Evolutionary conservation across 2,329 filamentous ascomycete genomes (phyloP).

Genomic region (Pseudopithomyces maydicus): DNA sequence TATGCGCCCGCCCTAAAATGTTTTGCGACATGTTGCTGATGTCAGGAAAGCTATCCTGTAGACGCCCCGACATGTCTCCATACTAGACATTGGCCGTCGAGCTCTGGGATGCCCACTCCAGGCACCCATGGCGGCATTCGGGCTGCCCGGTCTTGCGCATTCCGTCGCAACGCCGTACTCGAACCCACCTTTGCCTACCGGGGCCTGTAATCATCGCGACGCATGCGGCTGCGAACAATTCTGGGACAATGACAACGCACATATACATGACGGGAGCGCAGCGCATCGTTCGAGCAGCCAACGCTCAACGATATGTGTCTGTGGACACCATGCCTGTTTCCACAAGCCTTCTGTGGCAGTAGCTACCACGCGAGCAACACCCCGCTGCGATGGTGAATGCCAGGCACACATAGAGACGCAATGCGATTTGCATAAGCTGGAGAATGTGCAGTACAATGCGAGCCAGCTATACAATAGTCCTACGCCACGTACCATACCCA

Average conservation of each 20-base stretch:
- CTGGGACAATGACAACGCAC: conserved; percentile 48
- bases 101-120: conserved; percentile 38
- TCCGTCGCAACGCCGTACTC: conserved; percentile 20
- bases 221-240: conserved; percentile 61
- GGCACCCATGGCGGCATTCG: conserved; percentile 43
- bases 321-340: conserved; percentile 63
- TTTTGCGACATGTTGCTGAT: conserved; percentile 30
- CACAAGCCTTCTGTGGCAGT: conserved; percentile 40
- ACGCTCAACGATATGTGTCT: conserved; percentile 55
- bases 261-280: conserved; percentile 35
- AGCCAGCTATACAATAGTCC: conserved; percentile 4
- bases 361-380: conserved; percentile 9
- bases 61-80: conserved; percentile 33
- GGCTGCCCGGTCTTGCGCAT: conserved; percentile 27
- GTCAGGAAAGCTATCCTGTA: conserved; percentile 22
- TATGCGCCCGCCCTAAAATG: conserved; percentile 32
- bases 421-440: conserved; percentile 18
- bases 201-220: conserved; percentile 59
- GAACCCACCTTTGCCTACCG: conserved; percentile 51
- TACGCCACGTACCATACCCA: conserved; percentile 3
- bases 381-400: conserved; percentile 20
- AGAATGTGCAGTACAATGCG: conserved; percentile 11
- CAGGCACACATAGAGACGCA: conserved; percentile 17
- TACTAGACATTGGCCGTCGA: conserved; percentile 31
- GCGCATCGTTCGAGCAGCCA: conserved; percentile 30